A percentile compares a stretch with the other conserved stretches of the same genome.
Evolutionary conservation across 1,139 yeast genomes (phyloP).

Genomic region (Lodderomyces beijingensis): DNA sequence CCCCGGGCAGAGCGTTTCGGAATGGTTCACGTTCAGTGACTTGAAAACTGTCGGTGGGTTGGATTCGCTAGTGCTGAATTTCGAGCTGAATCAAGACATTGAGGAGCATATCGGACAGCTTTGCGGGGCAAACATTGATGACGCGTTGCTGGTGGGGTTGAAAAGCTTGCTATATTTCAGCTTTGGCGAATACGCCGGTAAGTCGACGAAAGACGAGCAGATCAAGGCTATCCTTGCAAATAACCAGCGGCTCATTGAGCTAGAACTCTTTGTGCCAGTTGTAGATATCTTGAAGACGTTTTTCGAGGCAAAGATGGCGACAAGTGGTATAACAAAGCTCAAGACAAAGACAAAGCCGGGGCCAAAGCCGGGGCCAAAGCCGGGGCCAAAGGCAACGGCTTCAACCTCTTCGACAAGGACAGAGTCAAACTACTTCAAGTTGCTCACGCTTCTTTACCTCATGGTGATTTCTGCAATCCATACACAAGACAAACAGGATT

Average conservation of each 20-base stretch:
- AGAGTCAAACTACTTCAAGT: conserved; percentile 24
- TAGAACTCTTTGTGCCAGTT: conserved; percentile 13
- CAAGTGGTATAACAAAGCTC: no score
- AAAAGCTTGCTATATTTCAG: conserved; percentile 29
- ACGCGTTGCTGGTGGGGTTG: conserved; percentile 4
- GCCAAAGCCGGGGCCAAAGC: conserved; percentile 4
- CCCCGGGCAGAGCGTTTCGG: conserved; percentile 47
- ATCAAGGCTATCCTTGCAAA: conserved; percentile 23
- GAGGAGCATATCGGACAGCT: not conserved
- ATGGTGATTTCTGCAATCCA: conserved; percentile 23
- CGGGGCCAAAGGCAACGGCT: not conserved
- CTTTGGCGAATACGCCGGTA: conserved; percentile 26
- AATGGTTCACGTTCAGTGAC: conserved; percentile 63
- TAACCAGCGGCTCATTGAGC: conserved; percentile 8
- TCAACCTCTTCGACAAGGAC: conserved; percentile 5
- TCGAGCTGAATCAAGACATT: conserved; percentile 5
- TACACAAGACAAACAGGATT: conserved; percentile 19
- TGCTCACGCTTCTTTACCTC: conserved; percentile 55
- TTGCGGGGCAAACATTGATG: not conserved
- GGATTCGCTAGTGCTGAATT: conserved; percentile 13
- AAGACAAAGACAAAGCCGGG: no score
- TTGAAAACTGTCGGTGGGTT: conserved; percentile 28
- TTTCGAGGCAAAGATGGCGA: conserved; percentile 14
- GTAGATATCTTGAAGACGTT: conserved; percentile 13
- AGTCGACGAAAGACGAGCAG: conserved; percentile 29